These are phyloP conservation scores for Tinospora cordifolia DNA, from an alignment of 164 flowering plant genomes.

Conservation along the genomic window DNA sequence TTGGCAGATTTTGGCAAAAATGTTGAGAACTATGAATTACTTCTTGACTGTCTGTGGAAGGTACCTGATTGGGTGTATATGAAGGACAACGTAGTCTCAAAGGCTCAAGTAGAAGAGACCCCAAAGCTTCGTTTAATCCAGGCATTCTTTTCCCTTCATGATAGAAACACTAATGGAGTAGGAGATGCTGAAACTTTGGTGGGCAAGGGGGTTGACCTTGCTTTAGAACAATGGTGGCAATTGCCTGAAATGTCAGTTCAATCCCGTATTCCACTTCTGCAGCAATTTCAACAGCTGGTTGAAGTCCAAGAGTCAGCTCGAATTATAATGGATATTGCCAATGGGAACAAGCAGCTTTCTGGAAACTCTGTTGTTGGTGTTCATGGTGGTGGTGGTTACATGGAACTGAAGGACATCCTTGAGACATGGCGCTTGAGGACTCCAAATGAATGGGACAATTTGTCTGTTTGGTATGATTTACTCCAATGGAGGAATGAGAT, in stretches of 20 bases:
- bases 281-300: conserved; percentile 87
- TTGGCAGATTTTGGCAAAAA: conserved; percentile 75
- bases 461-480: conserved; percentile 94
- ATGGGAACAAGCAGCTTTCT: conserved; percentile 70
- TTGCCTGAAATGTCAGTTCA: conserved; percentile 92
- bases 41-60: conserved; percentile 83
- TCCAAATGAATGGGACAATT: conserved; percentile 97
- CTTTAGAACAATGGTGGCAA: conserved; percentile 94
- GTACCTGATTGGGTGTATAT: conserved; percentile 76
- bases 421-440: conserved; percentile 97
- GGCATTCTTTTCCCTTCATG: conserved; percentile 88
- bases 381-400: conserved; percentile 43
- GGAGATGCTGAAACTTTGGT: conserved; percentile 82
- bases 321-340: conserved; percentile 74
- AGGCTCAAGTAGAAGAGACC: conserved; percentile 85
- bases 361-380: conserved; percentile 54
- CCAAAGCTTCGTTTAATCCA: conserved; percentile 76
- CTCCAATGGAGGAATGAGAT: conserved; percentile 99
- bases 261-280: conserved; percentile 75
- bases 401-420: conserved; percentile 92
- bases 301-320: conserved; percentile 91
- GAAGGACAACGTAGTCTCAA: conserved; percentile 78
- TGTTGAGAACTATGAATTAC: conserved; percentile 66
- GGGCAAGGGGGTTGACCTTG: conserved; percentile 85
- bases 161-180: conserved; percentile 69